Evolutionary conservation across 1,284 basidiomycete species (phyloP).

Genomic region (Xerocomus nothofagi): DNA sequence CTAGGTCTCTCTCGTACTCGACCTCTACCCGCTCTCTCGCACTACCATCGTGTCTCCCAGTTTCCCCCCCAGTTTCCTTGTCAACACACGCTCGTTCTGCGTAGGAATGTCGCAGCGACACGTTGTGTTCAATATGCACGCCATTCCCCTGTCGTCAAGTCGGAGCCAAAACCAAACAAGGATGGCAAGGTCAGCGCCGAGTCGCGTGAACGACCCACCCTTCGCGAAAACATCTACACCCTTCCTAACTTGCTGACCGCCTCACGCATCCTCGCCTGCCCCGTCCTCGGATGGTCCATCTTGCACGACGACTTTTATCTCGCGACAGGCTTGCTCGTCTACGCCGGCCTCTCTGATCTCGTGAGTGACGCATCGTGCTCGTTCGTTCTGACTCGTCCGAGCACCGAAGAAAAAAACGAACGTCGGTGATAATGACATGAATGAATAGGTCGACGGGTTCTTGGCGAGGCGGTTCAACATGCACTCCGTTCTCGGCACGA

Average conservation of each 20-base stretch:
- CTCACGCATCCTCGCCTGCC: slow-evolving; percentile 86
- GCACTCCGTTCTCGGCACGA: slow-evolving; percentile 88
- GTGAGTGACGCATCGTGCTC: slow-evolving; percentile 48
- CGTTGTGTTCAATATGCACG: slow-evolving; percentile 8
- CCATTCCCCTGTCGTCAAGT: slow-evolving; percentile 8
- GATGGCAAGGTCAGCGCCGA: slow-evolving; percentile 3
- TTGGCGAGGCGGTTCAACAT: slow-evolving; percentile 86
- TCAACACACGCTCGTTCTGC: background rate
- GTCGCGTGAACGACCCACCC: slow-evolving; percentile 21
- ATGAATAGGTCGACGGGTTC: slow-evolving; percentile 79
- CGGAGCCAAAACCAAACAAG: slow-evolving; percentile 7
- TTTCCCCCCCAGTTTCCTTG: background rate
- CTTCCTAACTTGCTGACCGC: slow-evolving; percentile 89
- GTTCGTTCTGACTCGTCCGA: slow-evolving; percentile 16
- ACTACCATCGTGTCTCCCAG: background rate
- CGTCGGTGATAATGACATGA: background rate
- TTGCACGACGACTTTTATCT: slow-evolving; percentile 78
- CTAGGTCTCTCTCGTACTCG: slow-evolving; percentile 11
- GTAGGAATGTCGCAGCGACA: slow-evolving; percentile 17
- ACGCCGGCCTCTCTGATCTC: slow-evolving; percentile 89
- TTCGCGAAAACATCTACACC: slow-evolving; percentile 92
- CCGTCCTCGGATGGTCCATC: slow-evolving; percentile 90
- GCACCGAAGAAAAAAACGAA: background rate
- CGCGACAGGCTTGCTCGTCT: slow-evolving; percentile 82
- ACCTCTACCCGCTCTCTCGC: background rate